Conservation (phyloP, 768 basidiomycete species). For the Kwoniella europaea region DNA sequence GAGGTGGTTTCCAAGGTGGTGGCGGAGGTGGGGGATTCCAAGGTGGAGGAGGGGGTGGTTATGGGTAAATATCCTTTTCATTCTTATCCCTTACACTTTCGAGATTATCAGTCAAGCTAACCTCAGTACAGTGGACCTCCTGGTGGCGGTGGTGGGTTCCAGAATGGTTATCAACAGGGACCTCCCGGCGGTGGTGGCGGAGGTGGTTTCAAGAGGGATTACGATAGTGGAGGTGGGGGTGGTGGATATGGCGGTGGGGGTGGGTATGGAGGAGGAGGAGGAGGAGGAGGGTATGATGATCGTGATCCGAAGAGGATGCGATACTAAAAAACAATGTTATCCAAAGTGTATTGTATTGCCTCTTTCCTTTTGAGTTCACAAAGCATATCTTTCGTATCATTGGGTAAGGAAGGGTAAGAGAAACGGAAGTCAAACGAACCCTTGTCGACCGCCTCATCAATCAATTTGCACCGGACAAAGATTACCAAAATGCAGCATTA, state of each 20-base stretch:
- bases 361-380: not conserved
- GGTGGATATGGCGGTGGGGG: constrained; percentile 2
- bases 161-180: constrained; percentile 32
- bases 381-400: not conserved
- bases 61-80: constrained; percentile 28
- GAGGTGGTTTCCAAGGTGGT: constrained; percentile 31
- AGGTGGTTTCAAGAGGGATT: constrained; percentile 49
- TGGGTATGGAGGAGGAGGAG: constrained; percentile 6
- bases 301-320: constrained; percentile 25
- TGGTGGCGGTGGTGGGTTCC: constrained; percentile 24
- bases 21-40: constrained; percentile 57
- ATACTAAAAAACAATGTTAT: constrained; percentile 6
- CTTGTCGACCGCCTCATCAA: too few species aligned
- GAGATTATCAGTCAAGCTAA: not conserved
- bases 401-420: not conserved
- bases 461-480: too few species aligned
- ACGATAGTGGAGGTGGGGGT: constrained; percentile 22
- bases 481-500: too few species aligned
- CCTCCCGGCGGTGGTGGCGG: constrained; percentile 39
- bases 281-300: constrained; percentile 21
- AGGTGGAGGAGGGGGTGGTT: constrained; percentile 59
- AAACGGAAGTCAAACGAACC: not conserved
- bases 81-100: not conserved
- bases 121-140: constrained; percentile 18
- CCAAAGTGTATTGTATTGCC: not conserved